Conservation (phyloP, 75 land plant genomes). For the Picea sitchensis region DNA sequence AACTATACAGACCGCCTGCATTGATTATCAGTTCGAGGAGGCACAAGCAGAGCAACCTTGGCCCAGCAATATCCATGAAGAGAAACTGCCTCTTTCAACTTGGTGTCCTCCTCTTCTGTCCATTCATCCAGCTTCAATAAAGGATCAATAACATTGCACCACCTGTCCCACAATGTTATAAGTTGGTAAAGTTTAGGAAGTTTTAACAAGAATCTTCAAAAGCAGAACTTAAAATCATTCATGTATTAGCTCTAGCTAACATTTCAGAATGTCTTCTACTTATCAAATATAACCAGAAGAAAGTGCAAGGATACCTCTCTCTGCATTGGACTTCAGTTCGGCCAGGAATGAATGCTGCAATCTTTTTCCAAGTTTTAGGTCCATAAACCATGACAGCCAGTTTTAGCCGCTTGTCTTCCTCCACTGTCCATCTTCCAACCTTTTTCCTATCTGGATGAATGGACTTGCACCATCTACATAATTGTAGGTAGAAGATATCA, state of each 20-base stretch:
- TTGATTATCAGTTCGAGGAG: slow-evolving; percentile 83
- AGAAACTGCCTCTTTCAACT: slow-evolving; percentile 52
- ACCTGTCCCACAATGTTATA: slow-evolving; percentile 40
- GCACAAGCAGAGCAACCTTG: slow-evolving; percentile 64
- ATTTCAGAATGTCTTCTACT: neutral
- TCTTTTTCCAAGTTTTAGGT: slow-evolving; percentile 68
- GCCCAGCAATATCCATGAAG: slow-evolving; percentile 80
- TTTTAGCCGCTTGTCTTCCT: slow-evolving; percentile 85
- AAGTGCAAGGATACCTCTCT: slow-evolving; percentile 61
- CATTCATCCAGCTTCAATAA: slow-evolving; percentile 67
- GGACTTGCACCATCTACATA: slow-evolving; percentile 66
- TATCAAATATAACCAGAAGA: slow-evolving; percentile 1
- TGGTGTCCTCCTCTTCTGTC: slow-evolving; percentile 81
- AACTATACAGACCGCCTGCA: slow-evolving; percentile 62
- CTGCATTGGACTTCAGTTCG: slow-evolving; percentile 89
- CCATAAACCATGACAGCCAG: slow-evolving; percentile 83
- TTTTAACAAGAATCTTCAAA: neutral
- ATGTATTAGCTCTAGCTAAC: neutral
- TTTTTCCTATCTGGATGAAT: slow-evolving; percentile 61
- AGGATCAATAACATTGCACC: slow-evolving; percentile 91
- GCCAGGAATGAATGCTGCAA: slow-evolving; percentile 82
- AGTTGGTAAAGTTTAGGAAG: neutral
- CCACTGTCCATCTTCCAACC: slow-evolving; percentile 71
- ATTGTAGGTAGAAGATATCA: neutral
- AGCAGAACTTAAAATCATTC: neutral